A percentile compares a stretch with the other conserved stretches of the same genome.
Conservation (phyloP, 768 basidiomycete species). For the Leccinum longicurvipes region DNA sequence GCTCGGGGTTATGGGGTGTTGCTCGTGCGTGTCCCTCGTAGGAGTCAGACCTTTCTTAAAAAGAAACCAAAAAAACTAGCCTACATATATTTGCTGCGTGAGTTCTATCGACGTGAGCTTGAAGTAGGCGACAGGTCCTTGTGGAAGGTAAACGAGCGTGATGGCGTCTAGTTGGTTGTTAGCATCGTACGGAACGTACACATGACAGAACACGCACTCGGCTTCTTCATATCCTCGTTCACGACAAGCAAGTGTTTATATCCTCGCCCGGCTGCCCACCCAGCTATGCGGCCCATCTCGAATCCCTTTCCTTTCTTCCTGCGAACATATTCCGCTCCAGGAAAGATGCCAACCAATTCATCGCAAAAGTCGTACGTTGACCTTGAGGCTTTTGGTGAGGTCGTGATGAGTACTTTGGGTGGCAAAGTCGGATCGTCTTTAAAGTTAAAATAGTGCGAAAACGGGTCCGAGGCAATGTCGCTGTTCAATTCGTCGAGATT, state of each 20-base stretch:
- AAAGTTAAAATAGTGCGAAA: constrained; percentile 72
- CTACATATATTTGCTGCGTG: constrained; percentile 80
- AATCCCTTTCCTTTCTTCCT: constrained; percentile 88
- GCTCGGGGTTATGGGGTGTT: constrained; percentile 91
- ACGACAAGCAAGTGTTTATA: constrained; percentile 90
- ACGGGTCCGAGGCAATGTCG: constrained; percentile 73
- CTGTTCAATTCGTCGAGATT: constrained; percentile 58
- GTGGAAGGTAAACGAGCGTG: constrained; percentile 85
- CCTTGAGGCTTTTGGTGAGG: constrained; percentile 84
- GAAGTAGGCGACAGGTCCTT: constrained; percentile 94
- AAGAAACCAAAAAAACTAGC: constrained; percentile 23
- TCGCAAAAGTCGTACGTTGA: constrained; percentile 90
- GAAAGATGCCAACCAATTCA: constrained; percentile 84
- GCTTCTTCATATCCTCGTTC: constrained; percentile 92
- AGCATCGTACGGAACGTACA: background rate
- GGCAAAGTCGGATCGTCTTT: constrained; percentile 66
- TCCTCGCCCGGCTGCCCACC: constrained; percentile 87
- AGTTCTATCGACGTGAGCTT: constrained; percentile 86
- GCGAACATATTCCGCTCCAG: constrained; percentile 85
- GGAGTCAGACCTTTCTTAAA: constrained; percentile 6
- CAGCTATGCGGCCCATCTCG: constrained; percentile 85
- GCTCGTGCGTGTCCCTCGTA: constrained; percentile 85
- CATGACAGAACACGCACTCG: constrained; percentile 57
- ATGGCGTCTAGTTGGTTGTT: constrained; percentile 67
- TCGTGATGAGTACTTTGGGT: constrained; percentile 88